Evolutionary conservation across 148 eudicot species (phyloP).

Genomic region (Fagopyrum tataricum): DNA sequence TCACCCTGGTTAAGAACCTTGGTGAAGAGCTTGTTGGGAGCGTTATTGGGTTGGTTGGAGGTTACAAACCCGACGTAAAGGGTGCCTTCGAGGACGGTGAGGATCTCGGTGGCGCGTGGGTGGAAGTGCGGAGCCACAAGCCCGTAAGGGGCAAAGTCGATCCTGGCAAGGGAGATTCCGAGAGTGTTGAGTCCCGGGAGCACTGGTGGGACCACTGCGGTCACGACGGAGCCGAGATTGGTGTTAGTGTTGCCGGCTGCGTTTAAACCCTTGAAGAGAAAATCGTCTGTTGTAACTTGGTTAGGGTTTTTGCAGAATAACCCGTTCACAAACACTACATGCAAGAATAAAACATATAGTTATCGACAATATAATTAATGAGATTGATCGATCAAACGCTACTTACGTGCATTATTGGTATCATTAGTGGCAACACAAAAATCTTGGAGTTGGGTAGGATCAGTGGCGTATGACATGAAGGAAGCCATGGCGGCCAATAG

Average conservation of each 20-base stretch:
- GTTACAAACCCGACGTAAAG: background rate
- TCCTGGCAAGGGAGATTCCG: background rate
- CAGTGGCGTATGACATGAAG: background rate
- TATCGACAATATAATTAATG: background rate
- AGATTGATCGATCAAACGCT: background rate
- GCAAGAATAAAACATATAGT: background rate
- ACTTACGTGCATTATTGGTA: background rate
- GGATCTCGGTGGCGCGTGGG: slow-evolving; percentile 9
- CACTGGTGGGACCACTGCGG: background rate
- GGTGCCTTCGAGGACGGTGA: slow-evolving; percentile 1
- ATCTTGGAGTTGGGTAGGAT: slow-evolving; percentile 11
- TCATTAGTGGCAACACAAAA: background rate
- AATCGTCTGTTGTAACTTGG: slow-evolving; percentile 1
- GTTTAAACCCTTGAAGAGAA: background rate
- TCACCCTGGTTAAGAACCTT: slow-evolving; percentile 22
- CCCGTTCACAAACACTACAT: slow-evolving; percentile 7
- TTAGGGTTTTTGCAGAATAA: background rate
- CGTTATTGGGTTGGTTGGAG: slow-evolving; percentile 10
- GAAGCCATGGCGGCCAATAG: background rate
- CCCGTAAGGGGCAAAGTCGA: slow-evolving; percentile 11
- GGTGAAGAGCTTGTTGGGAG: slow-evolving; percentile 13
- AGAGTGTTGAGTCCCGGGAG: slow-evolving; percentile 2
- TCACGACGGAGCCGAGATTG: background rate
- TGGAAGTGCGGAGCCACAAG: slow-evolving; percentile 11
- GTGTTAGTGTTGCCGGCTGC: background rate